Percentiles rank a stretch among this genome's conserved stretches.
These are phyloP conservation scores for Tolypocladium ovalisporum DNA, from an alignment of 2,329 filamentous ascomycete genomes.

Conservation along the genomic window DNA sequence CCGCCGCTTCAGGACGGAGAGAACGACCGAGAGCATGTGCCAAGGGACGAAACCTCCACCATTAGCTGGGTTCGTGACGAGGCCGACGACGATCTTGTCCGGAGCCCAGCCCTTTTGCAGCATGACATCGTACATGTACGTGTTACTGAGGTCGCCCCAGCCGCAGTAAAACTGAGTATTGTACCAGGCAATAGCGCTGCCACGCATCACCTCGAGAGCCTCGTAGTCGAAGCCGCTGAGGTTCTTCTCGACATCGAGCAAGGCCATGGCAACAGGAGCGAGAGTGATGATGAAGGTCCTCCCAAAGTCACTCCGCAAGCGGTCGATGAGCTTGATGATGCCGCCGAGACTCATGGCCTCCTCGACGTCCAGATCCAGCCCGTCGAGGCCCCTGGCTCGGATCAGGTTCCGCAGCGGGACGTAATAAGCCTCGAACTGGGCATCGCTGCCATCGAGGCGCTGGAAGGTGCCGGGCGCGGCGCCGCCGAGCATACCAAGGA, in stretches of 20 bases:
- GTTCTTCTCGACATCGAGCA: constrained; percentile 43
- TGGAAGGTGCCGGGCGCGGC: constrained; percentile 64
- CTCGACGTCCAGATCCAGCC: constrained; percentile 71
- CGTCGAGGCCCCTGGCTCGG: constrained; percentile 49
- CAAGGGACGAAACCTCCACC: constrained; percentile 44
- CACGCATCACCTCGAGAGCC: constrained; percentile 57
- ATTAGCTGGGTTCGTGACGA: constrained; percentile 69
- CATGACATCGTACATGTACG: constrained; percentile 38
- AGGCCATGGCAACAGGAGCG: constrained; percentile 69
- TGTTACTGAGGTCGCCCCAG: constrained; percentile 52
- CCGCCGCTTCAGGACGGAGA: constrained; percentile 27
- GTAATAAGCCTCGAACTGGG: constrained; percentile 66
- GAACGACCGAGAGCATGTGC: constrained; percentile 33
- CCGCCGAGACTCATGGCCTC: constrained; percentile 60
- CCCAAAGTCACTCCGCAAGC: constrained; percentile 59
- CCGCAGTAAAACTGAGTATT: constrained; percentile 92
- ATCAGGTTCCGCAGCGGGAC: constrained; percentile 56
- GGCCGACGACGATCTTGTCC: constrained; percentile 64
- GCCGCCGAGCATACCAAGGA: constrained; percentile 81
- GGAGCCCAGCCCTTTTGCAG: constrained; percentile 58
- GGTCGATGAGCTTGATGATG: constrained; percentile 55
- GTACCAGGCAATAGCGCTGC: constrained; percentile 67
- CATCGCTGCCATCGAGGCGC: constrained; percentile 42
- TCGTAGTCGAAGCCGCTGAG: constrained; percentile 77
- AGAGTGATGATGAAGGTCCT: constrained; percentile 64